Evolutionary conservation across 768 basidiomycete genomes (phyloP), one percentile per base, ranked within the genome.

Genomic region (Suillus fuscotomentosus): DNA sequence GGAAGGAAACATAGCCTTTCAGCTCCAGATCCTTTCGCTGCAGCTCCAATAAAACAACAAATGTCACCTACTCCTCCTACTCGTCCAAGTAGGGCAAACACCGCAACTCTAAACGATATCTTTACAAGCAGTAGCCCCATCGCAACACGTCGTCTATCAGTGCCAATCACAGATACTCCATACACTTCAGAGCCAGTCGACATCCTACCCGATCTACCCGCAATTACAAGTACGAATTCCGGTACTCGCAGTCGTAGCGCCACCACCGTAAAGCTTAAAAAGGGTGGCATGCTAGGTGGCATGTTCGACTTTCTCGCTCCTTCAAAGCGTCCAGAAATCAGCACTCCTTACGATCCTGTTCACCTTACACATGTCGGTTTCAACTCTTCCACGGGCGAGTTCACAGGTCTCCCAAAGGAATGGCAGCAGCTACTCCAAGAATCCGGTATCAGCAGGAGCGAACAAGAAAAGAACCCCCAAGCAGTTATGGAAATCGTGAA

Each of bases 321-420:
- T 63, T 84, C 84, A 45, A 77, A 61, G 60, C 60, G 60, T 59
- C 88, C 86, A 15, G 95, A 97, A 78, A 99, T 99, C 82, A 95
- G 93, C 75, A 96, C 95, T 0, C 97, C 97, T 0, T 99, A 97
- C 75, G 97, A 99, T 78, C 97, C 97, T 39, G 97, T 99, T 45
- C 97, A 99, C 80, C 90, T 99, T 72, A 99, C 97, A 3, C 97
- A 99, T 75, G 97, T 99, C 74, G 97, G 97, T 65, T 99, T 98
- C 87, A 98, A 99, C 77, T 93, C 94, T 7, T 97, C 94, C 63
- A 99, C 97, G 0, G 97, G 97, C 64, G 97, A 99, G 79, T 99
- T 96, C 79, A 95, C 94, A 10, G 97, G 97, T 3, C 83, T 99
- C 39, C 97, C 97, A 3, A 97, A 97, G 77, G 97, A 99, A 80